Base-by-base conservation (phyloP, 2,329 filamentous ascomycete species). In the Fusarium coicis region DNA sequence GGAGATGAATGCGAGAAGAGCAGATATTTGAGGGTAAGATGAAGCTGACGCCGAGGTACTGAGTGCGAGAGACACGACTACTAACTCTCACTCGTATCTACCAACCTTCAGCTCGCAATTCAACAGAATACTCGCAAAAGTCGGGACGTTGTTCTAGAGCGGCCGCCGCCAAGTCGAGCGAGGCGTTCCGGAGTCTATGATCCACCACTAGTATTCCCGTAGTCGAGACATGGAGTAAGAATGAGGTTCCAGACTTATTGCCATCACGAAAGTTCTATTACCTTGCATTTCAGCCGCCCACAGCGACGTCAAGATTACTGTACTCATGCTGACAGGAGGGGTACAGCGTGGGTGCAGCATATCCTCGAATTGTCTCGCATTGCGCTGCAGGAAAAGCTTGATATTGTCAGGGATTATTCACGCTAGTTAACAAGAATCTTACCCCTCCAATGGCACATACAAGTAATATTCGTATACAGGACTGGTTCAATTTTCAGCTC, bases 391-490 rank as follows among this genome's bases (percentile, higher is more conserved):
- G n/a, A n/a, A n/a, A n/a, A n/a, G n/a, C n/a, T n/a, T 14, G 15
- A 10, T n/a, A 50, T 34, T 0, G 7, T 1, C 47, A 50, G 30
- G 28, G 47, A 34, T 50, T 5, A 23, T 14, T 15, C 0, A 1
- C 16, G 8, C 30, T 23, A 49, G 8, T 11, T 19, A 4, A 16
- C 19, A 47, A 21, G 44, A 21, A 30, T 30, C 19, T 47, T 11
- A 9, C 21, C 1, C 21, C 15, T 23, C 5, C 21, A 50, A 14
- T 34, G 9, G 30, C 21, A 2, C 2, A 23, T 50, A 9, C 47
- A 15, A 2, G 30, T 34, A 18, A 19, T 34, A 50, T 34, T 50
- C 21, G 30, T 11, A 34, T 50, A n/a, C 30, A 6, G 16, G 11
- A 14, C 30, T 34, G 11, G 47, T 5, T 4, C 2, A 23, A 14